Evolutionary conservation across 164 flowering plant species (phyloP).

Genomic region (Kalanchoe fedtschenkoi): DNA sequence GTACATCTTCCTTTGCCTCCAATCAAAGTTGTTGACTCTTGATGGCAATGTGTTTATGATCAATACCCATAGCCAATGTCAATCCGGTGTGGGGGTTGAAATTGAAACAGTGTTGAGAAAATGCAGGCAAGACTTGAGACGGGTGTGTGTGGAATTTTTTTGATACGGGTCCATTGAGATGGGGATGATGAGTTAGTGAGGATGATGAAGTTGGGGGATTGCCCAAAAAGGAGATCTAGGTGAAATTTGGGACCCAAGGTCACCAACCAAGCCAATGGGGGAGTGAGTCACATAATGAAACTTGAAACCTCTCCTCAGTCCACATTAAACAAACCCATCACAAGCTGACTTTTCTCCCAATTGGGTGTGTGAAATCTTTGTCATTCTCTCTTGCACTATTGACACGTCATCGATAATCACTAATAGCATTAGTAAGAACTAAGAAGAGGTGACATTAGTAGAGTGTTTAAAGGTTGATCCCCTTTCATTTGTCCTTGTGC

Average conservation of each 20-base stretch:
- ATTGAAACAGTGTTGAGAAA: background rate
- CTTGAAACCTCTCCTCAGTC: too few relatives aligned
- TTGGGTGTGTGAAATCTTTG: background rate
- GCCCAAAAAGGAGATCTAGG: background rate
- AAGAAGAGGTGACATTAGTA: too few relatives aligned
- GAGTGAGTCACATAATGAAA: background rate
- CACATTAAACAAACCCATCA: background rate
- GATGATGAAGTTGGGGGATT: background rate
- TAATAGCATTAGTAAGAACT: too few relatives aligned
- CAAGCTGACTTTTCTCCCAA: background rate
- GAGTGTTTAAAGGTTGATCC: too few relatives aligned
- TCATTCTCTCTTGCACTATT: background rate
- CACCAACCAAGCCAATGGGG: background rate
- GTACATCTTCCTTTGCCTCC: background rate
- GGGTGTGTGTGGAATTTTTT: slow-evolving; percentile 1
- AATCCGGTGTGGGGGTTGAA: background rate
- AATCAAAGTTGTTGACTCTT: background rate
- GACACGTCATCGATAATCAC: too few relatives aligned
- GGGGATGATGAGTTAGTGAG: background rate
- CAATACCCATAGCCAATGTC: background rate
- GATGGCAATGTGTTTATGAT: background rate
- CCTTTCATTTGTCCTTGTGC: background rate
- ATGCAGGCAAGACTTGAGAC: background rate
- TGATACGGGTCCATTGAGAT: background rate
- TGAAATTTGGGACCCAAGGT: slow-evolving; percentile 2